Percentiles rank a stretch among this genome's conserved stretches.
These are phyloP conservation scores for Ampelocalamus luodianensis DNA, from an alignment of 176 grass and related monocot species.

Conservation along the genomic window DNA sequence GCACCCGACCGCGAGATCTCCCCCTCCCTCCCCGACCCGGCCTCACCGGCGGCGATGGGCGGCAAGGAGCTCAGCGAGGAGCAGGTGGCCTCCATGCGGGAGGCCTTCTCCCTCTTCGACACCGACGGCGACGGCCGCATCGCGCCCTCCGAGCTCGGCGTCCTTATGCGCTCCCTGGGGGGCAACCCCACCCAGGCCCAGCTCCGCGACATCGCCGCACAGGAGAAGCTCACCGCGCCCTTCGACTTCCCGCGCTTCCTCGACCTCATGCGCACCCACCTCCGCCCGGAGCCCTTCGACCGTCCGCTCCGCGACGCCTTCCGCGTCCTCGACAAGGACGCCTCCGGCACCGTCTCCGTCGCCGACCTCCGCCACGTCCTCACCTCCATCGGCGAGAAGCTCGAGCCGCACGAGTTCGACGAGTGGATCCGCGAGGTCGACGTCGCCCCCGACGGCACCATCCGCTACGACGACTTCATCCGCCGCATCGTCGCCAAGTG, in stretches of 20 bases:
- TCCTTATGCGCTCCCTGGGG: conserved; percentile 92
- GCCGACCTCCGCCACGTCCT: conserved; percentile 97
- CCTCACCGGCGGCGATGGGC: conserved; percentile 53
- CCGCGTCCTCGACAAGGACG: conserved; percentile 98
- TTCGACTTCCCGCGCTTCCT: conserved; percentile 94
- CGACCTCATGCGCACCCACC: conserved; percentile 83
- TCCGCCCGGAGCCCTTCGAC: conserved; percentile 89
- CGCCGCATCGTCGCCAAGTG: conserved; percentile 92
- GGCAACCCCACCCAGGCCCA: conserved; percentile 95
- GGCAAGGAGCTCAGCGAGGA: conserved; percentile 82
- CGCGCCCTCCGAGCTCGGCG: conserved; percentile 86
- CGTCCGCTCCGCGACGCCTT: conserved; percentile 90
- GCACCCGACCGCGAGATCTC: conserved; percentile 36
- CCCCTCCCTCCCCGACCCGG: background rate
- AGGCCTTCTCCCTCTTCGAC: conserved; percentile 97
- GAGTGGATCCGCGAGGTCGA: conserved; percentile 99
- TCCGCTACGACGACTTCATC: conserved; percentile 98
- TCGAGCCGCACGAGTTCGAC: conserved; percentile 93
- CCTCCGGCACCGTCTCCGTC: conserved; percentile 76
- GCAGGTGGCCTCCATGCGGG: conserved; percentile 92
- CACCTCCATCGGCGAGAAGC: conserved; percentile 95
- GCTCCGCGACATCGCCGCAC: conserved; percentile 71
- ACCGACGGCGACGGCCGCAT: conserved; percentile 90
- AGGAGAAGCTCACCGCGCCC: conserved; percentile 78
- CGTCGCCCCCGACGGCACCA: conserved; percentile 80